Conservation (phyloP, 176 grass and related monocot species). For the Juncus inflexus region DNA sequence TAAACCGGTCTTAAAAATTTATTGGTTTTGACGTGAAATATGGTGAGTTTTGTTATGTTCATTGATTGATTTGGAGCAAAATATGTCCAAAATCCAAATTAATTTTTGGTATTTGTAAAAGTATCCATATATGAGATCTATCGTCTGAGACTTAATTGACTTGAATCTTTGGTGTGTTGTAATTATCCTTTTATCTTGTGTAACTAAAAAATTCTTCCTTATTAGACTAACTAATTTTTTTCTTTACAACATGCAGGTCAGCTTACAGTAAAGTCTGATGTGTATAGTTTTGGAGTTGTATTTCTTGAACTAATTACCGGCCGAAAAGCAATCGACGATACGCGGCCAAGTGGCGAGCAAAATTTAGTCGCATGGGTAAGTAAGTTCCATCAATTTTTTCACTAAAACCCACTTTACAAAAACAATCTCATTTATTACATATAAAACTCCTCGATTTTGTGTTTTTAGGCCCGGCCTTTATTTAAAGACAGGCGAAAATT, state of each 20-base stretch:
- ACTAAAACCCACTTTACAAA: neutral
- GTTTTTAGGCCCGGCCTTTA: slow-evolving; percentile 75
- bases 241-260: slow-evolving; percentile 20
- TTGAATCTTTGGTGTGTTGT: too few relatives aligned
- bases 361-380: slow-evolving; percentile 96
- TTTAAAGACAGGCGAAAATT: slow-evolving; percentile 95
- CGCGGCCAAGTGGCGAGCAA: slow-evolving; percentile 56
- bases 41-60: too few relatives aligned
- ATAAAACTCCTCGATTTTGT: neutral
- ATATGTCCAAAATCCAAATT: too few relatives aligned
- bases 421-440: neutral
- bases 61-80: too few relatives aligned
- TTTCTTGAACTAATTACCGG: slow-evolving; percentile 98
- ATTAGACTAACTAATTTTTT: too few relatives aligned
- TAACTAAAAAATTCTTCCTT: too few relatives aligned
- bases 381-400: slow-evolving; percentile 20
- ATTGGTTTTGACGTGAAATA: too few relatives aligned
- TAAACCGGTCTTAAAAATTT: too few relatives aligned
- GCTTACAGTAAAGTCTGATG: slow-evolving; percentile 90
- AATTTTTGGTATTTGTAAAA: too few relatives aligned
- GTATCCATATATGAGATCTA: too few relatives aligned
- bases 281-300: slow-evolving; percentile 98
- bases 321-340: slow-evolving; percentile 79
- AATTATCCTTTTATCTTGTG: too few relatives aligned
- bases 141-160: too few relatives aligned